Conservation (phyloP, 352 stramenopile species). For the Phytopythium delawarense region DNA sequence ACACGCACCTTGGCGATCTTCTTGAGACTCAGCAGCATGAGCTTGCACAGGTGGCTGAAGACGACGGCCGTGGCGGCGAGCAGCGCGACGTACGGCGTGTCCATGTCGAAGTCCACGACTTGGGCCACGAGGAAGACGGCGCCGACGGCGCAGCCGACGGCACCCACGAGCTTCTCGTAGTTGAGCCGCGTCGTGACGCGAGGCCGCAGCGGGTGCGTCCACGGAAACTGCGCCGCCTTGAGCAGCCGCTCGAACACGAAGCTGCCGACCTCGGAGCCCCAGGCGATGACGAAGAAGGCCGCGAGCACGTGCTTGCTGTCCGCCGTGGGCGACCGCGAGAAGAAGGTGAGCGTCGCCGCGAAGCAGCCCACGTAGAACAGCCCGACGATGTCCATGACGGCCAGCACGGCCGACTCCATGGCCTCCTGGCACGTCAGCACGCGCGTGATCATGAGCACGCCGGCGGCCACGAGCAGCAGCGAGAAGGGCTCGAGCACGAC, state of each 20-base stretch:
- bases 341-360: constrained; percentile 43
- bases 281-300: constrained; percentile 50
- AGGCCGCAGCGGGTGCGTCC: constrained; percentile 45
- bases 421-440: constrained; percentile 56
- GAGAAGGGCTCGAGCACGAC: constrained; percentile 53
- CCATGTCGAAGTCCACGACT: constrained; percentile 39
- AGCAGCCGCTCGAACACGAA: constrained; percentile 46
- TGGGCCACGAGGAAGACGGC: constrained; percentile 23
- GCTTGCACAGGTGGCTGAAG: constrained; percentile 46
- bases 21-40: constrained; percentile 60
- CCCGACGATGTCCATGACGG: constrained; percentile 44
- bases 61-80: constrained; percentile 29
- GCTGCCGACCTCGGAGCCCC: constrained; percentile 47
- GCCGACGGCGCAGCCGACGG: constrained; percentile 30
- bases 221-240: constrained; percentile 44
- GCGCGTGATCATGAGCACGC: constrained; percentile 39
- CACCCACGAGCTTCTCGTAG: constrained; percentile 50
- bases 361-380: constrained; percentile 45
- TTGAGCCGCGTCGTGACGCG: constrained; percentile 55
- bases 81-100: constrained; percentile 21
- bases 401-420: constrained; percentile 56
- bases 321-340: constrained; percentile 29
- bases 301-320: constrained; percentile 28
- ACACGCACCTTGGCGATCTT: constrained; percentile 44
- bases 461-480: constrained; percentile 33